Conservation (phyloP, 441 rosid species). For the Populus hybrid region DNA sequence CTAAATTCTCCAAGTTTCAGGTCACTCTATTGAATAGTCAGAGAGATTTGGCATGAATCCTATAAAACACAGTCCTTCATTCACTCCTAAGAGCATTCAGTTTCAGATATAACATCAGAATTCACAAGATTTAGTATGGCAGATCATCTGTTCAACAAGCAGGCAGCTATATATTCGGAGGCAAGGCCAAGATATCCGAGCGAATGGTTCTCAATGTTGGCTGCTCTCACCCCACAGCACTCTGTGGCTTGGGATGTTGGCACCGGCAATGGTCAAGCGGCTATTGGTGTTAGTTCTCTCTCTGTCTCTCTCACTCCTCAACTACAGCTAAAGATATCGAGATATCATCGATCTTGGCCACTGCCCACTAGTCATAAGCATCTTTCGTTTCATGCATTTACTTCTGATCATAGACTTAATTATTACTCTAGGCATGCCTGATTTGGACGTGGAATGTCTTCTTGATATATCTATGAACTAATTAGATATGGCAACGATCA, state of each 20-base stretch:
- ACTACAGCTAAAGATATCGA: too few species aligned
- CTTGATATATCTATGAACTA: too few species aligned
- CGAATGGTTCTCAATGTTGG: slow-evolving; percentile 53
- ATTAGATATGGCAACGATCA: too few species aligned
- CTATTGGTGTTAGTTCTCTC: slow-evolving; percentile 42
- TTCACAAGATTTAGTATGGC: slow-evolving; percentile 35
- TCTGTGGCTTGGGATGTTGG: slow-evolving; percentile 65
- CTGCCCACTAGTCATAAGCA: too few species aligned
- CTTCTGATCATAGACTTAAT: too few species aligned
- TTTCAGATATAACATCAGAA: background rate
- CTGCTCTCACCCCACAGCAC: slow-evolving; percentile 41
- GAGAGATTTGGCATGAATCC: background rate
- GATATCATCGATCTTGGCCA: too few species aligned
- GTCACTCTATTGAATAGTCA: background rate
- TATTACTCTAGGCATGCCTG: too few species aligned
- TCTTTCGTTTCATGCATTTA: too few species aligned
- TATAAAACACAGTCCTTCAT: background rate
- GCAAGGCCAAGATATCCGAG: slow-evolving; percentile 54
- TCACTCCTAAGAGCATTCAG: background rate
- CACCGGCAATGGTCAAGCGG: slow-evolving; percentile 71
- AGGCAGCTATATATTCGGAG: slow-evolving; percentile 44
- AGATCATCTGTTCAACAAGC: slow-evolving; percentile 44
- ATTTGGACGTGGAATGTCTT: too few species aligned
- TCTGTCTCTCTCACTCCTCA: background rate
- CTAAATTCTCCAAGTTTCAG: background rate